phyloP scores from a whole-genome alignment of 176 grass and related monocot species.

The Carex myosuroides region DNA sequence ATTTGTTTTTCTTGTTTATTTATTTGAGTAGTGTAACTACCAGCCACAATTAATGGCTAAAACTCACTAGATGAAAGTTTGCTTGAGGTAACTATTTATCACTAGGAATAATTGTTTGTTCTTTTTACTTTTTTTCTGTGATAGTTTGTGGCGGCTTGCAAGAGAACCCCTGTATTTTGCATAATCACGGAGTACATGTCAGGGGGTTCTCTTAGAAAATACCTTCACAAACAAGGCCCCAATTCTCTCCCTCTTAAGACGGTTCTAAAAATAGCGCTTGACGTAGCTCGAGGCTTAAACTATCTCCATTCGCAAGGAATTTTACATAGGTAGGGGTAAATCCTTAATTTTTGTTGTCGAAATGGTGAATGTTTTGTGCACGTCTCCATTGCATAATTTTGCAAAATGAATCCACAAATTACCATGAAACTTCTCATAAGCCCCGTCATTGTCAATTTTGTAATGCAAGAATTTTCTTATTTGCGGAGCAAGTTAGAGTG shows the following conservation, averaged over 20 bases:
- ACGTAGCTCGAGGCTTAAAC: constrained; percentile 91
- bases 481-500: background rate
- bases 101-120: background rate
- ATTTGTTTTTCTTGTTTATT: background rate
- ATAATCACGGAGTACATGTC: constrained; percentile 98
- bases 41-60: background rate
- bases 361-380: background rate
- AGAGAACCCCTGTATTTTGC: constrained; percentile 93
- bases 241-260: constrained; percentile 60
- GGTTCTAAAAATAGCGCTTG: constrained; percentile 80
- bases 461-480: background rate
- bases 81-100: background rate
- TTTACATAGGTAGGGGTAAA: constrained; percentile 45
- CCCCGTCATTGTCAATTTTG: background rate
- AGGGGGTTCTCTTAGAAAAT: constrained; percentile 87
- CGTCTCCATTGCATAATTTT: background rate
- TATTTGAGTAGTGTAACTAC: background rate
- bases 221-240: constrained; percentile 84
- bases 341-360: background rate
- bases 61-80: background rate
- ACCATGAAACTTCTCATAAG: background rate
- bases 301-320: constrained; percentile 91
- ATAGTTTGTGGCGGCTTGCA: constrained; percentile 97
- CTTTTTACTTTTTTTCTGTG: constrained; percentile 18
- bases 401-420: background rate